Evolutionary conservation across 306 rosid species (phyloP).

Genomic region (cucumber (Cucumis sativus)): DNA sequence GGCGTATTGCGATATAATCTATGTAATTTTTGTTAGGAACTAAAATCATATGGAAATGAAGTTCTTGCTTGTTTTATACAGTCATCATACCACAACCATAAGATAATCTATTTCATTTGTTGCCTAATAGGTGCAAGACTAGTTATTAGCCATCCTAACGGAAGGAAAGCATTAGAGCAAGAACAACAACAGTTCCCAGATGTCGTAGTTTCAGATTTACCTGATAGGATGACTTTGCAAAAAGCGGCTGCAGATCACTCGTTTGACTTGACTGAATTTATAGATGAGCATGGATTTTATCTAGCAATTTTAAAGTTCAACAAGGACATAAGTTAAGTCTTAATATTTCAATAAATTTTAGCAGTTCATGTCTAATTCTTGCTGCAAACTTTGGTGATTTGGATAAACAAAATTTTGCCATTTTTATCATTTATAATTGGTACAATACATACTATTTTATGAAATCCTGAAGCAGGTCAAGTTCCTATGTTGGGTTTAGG

Average conservation of each 20-base stretch:
- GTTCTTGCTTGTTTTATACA: background rate
- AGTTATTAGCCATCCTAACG: conserved; percentile 77
- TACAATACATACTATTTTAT: background rate
- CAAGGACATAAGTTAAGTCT: conserved; percentile 5
- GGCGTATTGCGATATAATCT: background rate
- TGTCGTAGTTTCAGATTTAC: conserved; percentile 56
- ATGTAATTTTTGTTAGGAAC: background rate
- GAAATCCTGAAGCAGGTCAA: conserved; percentile 1
- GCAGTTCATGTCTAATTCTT: background rate
- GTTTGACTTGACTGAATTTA: conserved; percentile 48
- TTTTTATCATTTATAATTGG: background rate
- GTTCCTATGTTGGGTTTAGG: background rate
- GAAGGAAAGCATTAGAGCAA: conserved; percentile 48
- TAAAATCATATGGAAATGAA: background rate
- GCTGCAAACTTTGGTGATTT: background rate
- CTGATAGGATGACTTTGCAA: conserved; percentile 40
- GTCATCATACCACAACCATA: background rate
- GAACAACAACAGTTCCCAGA: conserved; percentile 43
- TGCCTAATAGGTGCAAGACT: conserved; percentile 56
- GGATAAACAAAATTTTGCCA: background rate
- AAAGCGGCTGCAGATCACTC: conserved; percentile 48
- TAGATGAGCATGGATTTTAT: conserved; percentile 51
- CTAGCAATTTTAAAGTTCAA: conserved; percentile 52
- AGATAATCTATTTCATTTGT: conserved; percentile 2
- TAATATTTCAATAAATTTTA: background rate